Conservation (phyloP, 2,329 filamentous ascomycete species). For the Pseudomassariella vexata region DNA sequence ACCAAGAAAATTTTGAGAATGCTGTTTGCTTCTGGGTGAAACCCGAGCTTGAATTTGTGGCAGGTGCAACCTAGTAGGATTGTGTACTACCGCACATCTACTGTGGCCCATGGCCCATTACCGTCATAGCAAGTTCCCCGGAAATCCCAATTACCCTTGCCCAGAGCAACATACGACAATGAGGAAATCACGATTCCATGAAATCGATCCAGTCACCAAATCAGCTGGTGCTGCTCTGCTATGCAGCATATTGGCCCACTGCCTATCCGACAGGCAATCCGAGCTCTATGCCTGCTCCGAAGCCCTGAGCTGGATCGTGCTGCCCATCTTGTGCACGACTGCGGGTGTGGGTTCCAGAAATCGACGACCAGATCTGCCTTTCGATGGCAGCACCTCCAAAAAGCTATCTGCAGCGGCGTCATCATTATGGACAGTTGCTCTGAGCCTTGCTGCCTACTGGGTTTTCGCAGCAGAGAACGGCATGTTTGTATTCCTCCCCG, state of each 20-base stretch:
- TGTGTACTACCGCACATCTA: too few species aligned
- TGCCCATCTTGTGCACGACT: constrained; percentile 15
- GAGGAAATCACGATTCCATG: neutral
- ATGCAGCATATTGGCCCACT: constrained; percentile 14
- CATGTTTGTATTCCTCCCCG: constrained; percentile 12
- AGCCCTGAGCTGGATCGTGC: constrained; percentile 19
- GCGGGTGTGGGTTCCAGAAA: constrained; percentile 1
- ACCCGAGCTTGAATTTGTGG: too few species aligned
- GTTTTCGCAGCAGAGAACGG: constrained; percentile 10
- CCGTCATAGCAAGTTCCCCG: too few species aligned
- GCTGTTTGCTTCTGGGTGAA: too few species aligned
- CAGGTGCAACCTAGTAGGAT: too few species aligned
- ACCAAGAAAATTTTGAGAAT: too few species aligned
- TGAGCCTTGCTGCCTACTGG: constrained; percentile 7
- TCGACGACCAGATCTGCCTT: neutral
- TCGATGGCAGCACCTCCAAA: neutral
- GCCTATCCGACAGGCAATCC: constrained; percentile 8
- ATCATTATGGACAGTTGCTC: neutral
- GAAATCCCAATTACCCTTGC: too few species aligned
- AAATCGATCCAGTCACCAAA: constrained; percentile 4
- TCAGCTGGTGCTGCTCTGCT: constrained; percentile 14
- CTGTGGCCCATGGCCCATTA: too few species aligned
- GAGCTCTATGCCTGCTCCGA: constrained; percentile 26
- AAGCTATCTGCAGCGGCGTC: neutral
- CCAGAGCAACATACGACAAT: neutral